These are phyloP conservation scores for Cichorium intybus DNA, from an alignment of 140 eudicot genomes.

Conservation along the genomic window DNA sequence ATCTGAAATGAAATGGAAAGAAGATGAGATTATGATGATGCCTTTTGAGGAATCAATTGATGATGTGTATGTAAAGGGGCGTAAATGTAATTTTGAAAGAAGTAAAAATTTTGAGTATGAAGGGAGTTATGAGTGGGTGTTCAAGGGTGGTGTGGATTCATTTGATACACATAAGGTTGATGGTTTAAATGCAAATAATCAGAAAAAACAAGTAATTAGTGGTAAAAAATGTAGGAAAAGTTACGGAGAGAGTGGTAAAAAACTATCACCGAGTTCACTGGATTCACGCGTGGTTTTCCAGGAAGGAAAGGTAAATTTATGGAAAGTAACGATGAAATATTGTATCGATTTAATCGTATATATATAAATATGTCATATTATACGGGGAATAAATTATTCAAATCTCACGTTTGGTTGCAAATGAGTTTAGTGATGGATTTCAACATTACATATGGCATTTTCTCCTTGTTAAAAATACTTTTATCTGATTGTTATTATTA, in stretches of 20 bases:
- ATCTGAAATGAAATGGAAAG: conserved; percentile 37
- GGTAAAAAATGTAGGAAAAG: conserved; percentile 33
- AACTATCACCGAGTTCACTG: conserved; percentile 32
- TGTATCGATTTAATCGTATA: conserved; percentile 32
- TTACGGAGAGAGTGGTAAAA: conserved; percentile 26
- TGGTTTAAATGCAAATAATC: conserved; percentile 20
- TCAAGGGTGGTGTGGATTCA: conserved; percentile 32
- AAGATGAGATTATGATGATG: conserved; percentile 26
- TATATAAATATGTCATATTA: conserved; percentile 6
- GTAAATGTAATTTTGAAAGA: background rate
- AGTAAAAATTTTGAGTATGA: background rate
- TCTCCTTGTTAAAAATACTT: conserved; percentile 9
- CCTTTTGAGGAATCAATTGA: conserved; percentile 3
- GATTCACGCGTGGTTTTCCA: conserved; percentile 39
- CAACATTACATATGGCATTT: no score
- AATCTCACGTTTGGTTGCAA: no score
- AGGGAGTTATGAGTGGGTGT: conserved; percentile 16
- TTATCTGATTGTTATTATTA: background rate
- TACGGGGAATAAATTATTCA: conserved; percentile 23
- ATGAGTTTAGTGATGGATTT: no score
- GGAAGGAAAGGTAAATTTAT: conserved; percentile 65
- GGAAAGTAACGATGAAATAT: conserved; percentile 31
- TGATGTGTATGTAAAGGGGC: background rate
- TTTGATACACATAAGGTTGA: conserved; percentile 30
- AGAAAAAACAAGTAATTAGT: conserved; percentile 22